Conservation (phyloP, 495 filamentous ascomycete genomes). For the Penicillium silybi region DNA sequence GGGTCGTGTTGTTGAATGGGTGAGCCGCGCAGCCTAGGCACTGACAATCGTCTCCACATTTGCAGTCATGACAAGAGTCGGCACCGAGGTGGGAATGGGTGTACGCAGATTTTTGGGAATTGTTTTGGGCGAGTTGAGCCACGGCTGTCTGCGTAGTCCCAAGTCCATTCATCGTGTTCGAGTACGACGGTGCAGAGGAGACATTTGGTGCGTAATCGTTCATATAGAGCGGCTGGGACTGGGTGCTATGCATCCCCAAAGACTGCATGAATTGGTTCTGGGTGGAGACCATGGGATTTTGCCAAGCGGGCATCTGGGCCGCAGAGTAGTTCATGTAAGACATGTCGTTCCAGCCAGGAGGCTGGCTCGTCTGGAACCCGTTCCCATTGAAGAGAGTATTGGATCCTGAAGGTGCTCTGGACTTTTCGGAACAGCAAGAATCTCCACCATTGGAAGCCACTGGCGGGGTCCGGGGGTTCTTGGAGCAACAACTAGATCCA, state of each 20-base stretch:
- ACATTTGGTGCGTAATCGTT: slow-evolving; percentile 13
- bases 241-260: slow-evolving; percentile 13
- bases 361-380: slow-evolving; percentile 1
- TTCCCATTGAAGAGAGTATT: neutral
- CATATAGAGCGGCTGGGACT: slow-evolving; percentile 10
- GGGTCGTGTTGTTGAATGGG: slow-evolving; percentile 70
- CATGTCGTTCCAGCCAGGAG: slow-evolving; percentile 9
- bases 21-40: slow-evolving; percentile 68
- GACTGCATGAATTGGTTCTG: slow-evolving; percentile 15
- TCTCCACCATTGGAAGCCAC: slow-evolving; percentile 11
- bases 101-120: slow-evolving; percentile 11
- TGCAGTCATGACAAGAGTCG: slow-evolving; percentile 48
- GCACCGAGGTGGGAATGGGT: slow-evolving; percentile 4
- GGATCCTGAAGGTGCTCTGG: slow-evolving; percentile 1
- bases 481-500: slow-evolving; percentile 29
- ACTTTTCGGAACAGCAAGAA: slow-evolving; percentile 32
- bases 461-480: slow-evolving; percentile 15
- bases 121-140: slow-evolving; percentile 8
- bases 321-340: slow-evolving; percentile 16
- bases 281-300: slow-evolving; percentile 14
- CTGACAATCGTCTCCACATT: slow-evolving; percentile 63
- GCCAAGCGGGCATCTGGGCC: slow-evolving; percentile 22
- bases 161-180: slow-evolving; percentile 13
- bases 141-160: slow-evolving; percentile 17
- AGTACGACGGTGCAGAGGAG: slow-evolving; percentile 5